A percentile compares a stretch with the other conserved stretches of the same genome.
Evolutionary conservation across 345 rosid species (phyloP).

Genomic region (Trapa incisa): DNA sequence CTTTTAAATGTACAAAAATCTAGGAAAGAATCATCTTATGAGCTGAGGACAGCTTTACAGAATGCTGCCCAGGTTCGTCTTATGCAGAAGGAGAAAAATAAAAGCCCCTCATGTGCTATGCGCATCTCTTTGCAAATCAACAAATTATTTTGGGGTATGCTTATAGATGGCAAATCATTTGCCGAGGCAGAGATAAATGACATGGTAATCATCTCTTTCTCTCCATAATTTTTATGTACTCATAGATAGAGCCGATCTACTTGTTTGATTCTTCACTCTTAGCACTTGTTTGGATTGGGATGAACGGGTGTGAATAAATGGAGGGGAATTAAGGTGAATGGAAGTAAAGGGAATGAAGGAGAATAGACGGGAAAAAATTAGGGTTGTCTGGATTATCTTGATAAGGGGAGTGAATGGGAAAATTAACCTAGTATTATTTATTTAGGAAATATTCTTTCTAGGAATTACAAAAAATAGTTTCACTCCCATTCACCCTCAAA

Average conservation of each 20-base stretch:
- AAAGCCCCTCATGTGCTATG: constrained; percentile 98
- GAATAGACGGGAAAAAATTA: no score
- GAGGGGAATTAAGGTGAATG: no score
- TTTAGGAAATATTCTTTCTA: no score
- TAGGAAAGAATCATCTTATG: constrained; percentile 69
- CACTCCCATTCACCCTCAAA: no score
- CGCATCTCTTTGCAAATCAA: constrained; percentile 79
- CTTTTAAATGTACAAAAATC: constrained; percentile 58
- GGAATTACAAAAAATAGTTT: no score
- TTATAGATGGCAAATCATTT: constrained; percentile 90
- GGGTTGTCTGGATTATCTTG: no score
- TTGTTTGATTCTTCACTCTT: not conserved
- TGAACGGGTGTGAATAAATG: no score
- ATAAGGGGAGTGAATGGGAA: no score
- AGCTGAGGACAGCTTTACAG: constrained; percentile 68
- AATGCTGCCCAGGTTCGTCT: constrained; percentile 82
- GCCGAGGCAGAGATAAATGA: constrained; percentile 99
- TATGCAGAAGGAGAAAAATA: constrained; percentile 94
- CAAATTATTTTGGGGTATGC: constrained; percentile 96
- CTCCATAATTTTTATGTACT: not conserved
- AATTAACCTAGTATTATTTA: no score
- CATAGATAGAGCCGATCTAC: not conserved
- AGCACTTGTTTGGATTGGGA: no score
- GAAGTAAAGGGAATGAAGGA: no score
- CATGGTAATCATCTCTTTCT: constrained; percentile 41